Conservation (phyloP, 306 rosid species). For the Cucumis sativus region DNA sequence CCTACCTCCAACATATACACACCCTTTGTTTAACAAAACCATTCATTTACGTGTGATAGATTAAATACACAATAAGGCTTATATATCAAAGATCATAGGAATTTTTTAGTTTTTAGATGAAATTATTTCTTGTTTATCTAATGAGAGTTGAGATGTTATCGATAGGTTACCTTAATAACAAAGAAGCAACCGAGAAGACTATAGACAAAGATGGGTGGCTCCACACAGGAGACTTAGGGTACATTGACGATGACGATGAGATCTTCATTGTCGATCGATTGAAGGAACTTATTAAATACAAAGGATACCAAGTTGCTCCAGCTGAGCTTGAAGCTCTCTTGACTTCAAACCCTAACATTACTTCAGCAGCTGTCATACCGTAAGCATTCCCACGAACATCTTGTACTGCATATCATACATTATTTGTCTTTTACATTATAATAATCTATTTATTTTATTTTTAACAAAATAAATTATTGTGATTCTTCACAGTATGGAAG, state of each 20-base stretch:
- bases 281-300: conserved; percentile 81
- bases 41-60: neutral
- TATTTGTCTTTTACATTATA: neutral
- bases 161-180: conserved; percentile 57
- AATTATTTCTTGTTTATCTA: no score
- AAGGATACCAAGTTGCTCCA: conserved; percentile 84
- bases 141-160: neutral
- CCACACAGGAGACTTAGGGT: conserved; percentile 79
- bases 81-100: no score
- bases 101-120: no score
- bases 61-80: no score
- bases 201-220: conserved; percentile 77
- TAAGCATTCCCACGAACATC: conserved; percentile 12
- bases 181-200: conserved; percentile 45
- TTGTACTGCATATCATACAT: neutral
- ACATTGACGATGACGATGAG: conserved; percentile 61
- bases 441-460: no score
- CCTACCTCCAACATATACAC: neutral
- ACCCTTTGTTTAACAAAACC: no score
- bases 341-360: conserved; percentile 45
- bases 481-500: neutral
- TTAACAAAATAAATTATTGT: neutral
- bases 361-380: conserved; percentile 75
- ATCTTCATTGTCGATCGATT: conserved; percentile 72
- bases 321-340: conserved; percentile 83